Evolutionary conservation across 1,139 yeast genomes (phyloP).

Genomic region (Diutina mesorugosa): DNA sequence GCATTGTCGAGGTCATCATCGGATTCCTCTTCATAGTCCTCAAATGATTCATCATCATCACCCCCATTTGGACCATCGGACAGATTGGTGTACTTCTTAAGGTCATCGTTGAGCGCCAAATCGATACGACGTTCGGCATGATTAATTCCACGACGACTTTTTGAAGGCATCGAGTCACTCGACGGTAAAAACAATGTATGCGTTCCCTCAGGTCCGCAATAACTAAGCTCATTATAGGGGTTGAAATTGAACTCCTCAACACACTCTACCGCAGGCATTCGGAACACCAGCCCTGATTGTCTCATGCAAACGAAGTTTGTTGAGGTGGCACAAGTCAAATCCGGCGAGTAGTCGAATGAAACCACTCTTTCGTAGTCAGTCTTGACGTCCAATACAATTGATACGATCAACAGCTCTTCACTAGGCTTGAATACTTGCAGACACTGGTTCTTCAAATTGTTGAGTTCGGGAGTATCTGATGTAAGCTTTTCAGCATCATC

Average conservation of each 20-base stretch:
- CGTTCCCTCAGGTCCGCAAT: conserved; percentile 54
- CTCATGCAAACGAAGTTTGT: conserved; percentile 69
- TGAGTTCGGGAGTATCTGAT: conserved; percentile 3
- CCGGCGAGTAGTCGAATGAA: conserved; percentile 73
- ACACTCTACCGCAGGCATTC: conserved; percentile 65
- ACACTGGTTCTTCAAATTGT: conserved; percentile 21
- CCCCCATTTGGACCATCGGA: not conserved
- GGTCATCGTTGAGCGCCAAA: conserved; percentile 1
- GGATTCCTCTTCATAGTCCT: not conserved
- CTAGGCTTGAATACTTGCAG: conserved; percentile 21
- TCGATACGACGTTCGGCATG: not conserved
- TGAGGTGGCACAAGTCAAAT: conserved; percentile 28
- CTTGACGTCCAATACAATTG: conserved; percentile 62
- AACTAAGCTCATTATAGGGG: conserved; percentile 56
- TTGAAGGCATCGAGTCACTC: not conserved
- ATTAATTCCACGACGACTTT: not conserved
- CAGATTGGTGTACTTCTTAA: not conserved
- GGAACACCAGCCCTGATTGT: conserved; percentile 76
- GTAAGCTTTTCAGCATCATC: not conserved
- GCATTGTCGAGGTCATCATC: not conserved
- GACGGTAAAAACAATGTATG: conserved; percentile 19
- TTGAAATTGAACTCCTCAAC: conserved; percentile 54
- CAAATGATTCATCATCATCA: not conserved
- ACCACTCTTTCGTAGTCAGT: conserved; percentile 74
- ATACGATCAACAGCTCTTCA: conserved; percentile 55